Evolutionary conservation across 2,329 filamentous ascomycete genomes (phyloP).

Genomic region (Cladorrhinum sp.): DNA sequence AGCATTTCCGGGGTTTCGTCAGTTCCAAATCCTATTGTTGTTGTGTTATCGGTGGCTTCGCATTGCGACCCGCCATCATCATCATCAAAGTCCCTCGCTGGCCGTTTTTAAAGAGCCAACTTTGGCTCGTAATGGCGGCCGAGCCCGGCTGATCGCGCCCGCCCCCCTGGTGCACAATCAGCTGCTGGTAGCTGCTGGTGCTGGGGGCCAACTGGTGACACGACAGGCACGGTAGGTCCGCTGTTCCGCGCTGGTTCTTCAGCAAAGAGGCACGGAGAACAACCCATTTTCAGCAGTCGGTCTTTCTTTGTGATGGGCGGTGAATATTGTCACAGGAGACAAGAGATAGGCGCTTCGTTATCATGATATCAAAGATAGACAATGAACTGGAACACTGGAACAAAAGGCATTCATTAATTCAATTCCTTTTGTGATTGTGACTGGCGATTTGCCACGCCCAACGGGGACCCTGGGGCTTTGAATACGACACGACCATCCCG

Average conservation of each 20-base stretch:
- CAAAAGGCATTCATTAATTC: neutral
- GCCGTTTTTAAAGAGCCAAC: neutral
- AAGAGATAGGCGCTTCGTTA: neutral
- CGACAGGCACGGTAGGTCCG: neutral
- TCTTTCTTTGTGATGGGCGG: neutral
- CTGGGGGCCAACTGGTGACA: conserved; percentile 8
- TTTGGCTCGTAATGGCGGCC: conserved; percentile 5
- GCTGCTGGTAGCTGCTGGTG: neutral
- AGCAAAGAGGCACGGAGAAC: neutral
- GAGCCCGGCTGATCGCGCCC: conserved; percentile 3
- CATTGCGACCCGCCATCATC: neutral
- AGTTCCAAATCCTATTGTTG: neutral
- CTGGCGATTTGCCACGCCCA: neutral
- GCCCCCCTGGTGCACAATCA: conserved; percentile 6
- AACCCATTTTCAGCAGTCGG: neutral
- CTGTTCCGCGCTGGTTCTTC: neutral
- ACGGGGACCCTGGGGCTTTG: conserved; percentile 4
- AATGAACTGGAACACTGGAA: neutral
- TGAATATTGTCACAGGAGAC: neutral
- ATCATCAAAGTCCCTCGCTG: conserved; percentile 5
- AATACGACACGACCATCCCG: conserved; percentile 16
- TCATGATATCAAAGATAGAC: neutral
- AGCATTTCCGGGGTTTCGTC: conserved; percentile 5
- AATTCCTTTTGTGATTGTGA: neutral
- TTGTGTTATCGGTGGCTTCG: neutral